Evolutionary conservation across 179 eudicot species (phyloP).

Genomic region (Beta lomatogona): DNA sequence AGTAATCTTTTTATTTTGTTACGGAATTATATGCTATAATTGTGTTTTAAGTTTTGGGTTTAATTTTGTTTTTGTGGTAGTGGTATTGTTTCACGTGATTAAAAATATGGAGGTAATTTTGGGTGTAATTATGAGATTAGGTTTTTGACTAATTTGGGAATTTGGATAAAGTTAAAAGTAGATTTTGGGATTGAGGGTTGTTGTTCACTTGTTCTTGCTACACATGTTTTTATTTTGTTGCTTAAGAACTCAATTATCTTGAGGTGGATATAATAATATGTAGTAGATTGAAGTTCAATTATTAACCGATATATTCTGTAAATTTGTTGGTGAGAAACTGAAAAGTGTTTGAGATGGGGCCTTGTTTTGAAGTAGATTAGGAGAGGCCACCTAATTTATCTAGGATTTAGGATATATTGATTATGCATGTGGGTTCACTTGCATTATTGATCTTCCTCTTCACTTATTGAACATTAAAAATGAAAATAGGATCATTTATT

Average conservation of each 20-base stretch:
- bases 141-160: constrained; percentile 6
- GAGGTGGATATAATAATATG: background rate
- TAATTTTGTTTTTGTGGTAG: background rate
- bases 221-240: background rate
- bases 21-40: background rate
- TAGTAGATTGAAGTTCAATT: background rate
- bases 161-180: background rate
- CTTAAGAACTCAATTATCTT: background rate
- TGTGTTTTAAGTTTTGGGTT: background rate
- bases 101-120: background rate
- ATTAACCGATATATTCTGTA: background rate
- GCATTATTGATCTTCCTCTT: background rate
- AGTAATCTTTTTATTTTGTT: background rate
- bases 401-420: background rate
- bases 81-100: constrained; percentile 9
- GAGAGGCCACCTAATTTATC: too few species aligned
- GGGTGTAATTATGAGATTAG: background rate
- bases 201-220: background rate
- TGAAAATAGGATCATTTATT: background rate
- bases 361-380: background rate
- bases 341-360: background rate
- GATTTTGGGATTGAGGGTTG: background rate
- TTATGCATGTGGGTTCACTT: background rate
- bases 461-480: background rate
- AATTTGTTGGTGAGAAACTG: constrained; percentile 2